Conservation (phyloP, 169 alveolate species). For the Blepharisma undulans region DNA sequence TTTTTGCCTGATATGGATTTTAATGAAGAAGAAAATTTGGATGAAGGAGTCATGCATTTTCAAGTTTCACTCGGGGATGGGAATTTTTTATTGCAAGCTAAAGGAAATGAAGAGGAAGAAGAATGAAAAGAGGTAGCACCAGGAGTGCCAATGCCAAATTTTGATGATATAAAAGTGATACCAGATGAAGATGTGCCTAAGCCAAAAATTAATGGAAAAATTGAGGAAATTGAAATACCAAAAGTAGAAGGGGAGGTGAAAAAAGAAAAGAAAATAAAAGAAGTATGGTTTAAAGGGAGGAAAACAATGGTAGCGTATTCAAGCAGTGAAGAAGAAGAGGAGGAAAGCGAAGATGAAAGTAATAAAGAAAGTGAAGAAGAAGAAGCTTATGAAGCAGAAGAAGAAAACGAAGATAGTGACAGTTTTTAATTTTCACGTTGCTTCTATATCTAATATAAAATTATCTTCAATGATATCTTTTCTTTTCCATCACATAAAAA, state of each 20-base stretch:
- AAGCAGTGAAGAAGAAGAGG: background rate
- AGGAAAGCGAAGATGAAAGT: background rate
- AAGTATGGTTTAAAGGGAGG: background rate
- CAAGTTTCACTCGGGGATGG: constrained; percentile 9
- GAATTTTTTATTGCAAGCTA: background rate
- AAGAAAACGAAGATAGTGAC: background rate
- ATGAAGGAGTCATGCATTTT: background rate
- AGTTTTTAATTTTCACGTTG: background rate
- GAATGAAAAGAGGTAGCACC: background rate
- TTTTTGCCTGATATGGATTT: constrained; percentile 31
- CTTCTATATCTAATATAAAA: background rate
- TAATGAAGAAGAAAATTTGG: background rate
- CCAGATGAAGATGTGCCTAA: constrained; percentile 19
- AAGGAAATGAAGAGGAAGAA: background rate
- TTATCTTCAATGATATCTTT: background rate
- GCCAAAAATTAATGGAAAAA: background rate
- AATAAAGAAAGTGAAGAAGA: background rate
- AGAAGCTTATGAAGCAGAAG: background rate
- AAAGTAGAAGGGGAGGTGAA: background rate
- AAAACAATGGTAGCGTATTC: background rate
- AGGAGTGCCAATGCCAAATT: constrained; percentile 19
- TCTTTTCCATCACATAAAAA: too few relatives aligned
- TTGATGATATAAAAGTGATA: constrained; percentile 24
- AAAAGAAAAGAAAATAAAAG: background rate
- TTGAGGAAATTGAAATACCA: background rate